A percentile compares a stretch with the other conserved stretches of the same genome.
phyloP scores from a whole-genome alignment of 1,284 basidiomycete genomes.

The Pseudozyma thailandica region DNA sequence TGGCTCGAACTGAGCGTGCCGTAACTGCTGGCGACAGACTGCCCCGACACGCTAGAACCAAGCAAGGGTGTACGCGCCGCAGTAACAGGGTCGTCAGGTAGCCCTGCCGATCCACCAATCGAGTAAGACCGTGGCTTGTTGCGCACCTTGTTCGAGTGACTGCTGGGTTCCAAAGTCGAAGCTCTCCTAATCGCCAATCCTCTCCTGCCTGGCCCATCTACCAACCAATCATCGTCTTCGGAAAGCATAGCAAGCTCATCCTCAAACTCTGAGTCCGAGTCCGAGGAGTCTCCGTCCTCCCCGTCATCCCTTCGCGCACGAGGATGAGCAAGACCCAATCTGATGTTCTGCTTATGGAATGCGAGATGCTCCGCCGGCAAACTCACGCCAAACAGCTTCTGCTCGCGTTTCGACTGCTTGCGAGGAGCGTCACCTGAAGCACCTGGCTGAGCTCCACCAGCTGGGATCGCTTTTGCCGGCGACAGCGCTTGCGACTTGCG shows the following conservation, averaged over 20 bases:
- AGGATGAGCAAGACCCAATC: slow-evolving; percentile 65
- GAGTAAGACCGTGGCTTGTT: slow-evolving; percentile 34
- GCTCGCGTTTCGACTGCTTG: slow-evolving; percentile 53
- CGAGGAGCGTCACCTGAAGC: slow-evolving; percentile 13
- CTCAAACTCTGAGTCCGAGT: slow-evolving; percentile 51
- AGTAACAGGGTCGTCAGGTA: slow-evolving; percentile 48
- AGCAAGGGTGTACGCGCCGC: slow-evolving; percentile 30
- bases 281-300: slow-evolving; percentile 51
- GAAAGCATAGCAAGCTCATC: slow-evolving; percentile 61
- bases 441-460: background rate
- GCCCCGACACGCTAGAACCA: slow-evolving; percentile 14
- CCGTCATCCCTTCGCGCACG: slow-evolving; percentile 50
- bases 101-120: slow-evolving; percentile 41
- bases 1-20: slow-evolving; percentile 58
- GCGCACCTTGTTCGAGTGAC: slow-evolving; percentile 17
- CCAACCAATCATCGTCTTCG: slow-evolving; percentile 57
- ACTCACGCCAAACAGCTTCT: slow-evolving; percentile 57
- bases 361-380: slow-evolving; percentile 65
- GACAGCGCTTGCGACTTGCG: slow-evolving; percentile 45
- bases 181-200: slow-evolving; percentile 46
- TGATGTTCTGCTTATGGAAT: slow-evolving; percentile 65
- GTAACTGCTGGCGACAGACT: slow-evolving; percentile 35
- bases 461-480: slow-evolving; percentile 36
- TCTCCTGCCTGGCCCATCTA: slow-evolving; percentile 20
- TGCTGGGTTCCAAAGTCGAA: slow-evolving; percentile 32